phyloP scores from a whole-genome alignment of 2,329 filamentous ascomycete genomes.

The Xylaria sp. region DNA sequence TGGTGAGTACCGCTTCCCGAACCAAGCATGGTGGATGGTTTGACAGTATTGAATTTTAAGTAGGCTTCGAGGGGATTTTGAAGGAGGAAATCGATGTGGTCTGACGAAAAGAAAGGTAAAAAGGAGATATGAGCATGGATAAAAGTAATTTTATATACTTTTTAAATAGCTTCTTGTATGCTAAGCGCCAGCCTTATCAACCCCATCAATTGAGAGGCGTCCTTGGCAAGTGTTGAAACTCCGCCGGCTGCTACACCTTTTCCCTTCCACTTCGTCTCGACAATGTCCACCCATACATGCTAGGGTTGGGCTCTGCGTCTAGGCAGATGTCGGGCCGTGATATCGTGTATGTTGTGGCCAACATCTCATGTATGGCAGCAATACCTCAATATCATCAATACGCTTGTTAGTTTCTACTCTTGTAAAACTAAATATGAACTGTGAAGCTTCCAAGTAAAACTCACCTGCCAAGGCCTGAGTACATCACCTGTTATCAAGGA shows the following conservation, averaged over 20 bases:
- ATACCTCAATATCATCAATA: too few relatives aligned
- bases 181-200: background rate
- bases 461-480: background rate
- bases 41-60: background rate
- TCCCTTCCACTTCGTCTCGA: background rate
- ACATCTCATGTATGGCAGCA: too few relatives aligned
- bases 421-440: too few relatives aligned
- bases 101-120: background rate
- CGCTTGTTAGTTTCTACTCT: too few relatives aligned
- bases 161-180: background rate
- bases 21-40: background rate
- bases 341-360: too few relatives aligned
- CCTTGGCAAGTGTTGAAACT: background rate
- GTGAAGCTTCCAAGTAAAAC: background rate
- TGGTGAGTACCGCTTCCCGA: background rate
- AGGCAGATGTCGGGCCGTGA: too few relatives aligned
- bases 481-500: background rate
- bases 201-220: background rate
- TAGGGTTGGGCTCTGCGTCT: too few relatives aligned
- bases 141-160: background rate
- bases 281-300: background rate
- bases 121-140: background rate
- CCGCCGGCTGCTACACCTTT: background rate
- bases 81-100: background rate
- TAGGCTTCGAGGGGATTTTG: background rate